Conservation (phyloP, 345 rosid species). For the Salix udensis region DNA sequence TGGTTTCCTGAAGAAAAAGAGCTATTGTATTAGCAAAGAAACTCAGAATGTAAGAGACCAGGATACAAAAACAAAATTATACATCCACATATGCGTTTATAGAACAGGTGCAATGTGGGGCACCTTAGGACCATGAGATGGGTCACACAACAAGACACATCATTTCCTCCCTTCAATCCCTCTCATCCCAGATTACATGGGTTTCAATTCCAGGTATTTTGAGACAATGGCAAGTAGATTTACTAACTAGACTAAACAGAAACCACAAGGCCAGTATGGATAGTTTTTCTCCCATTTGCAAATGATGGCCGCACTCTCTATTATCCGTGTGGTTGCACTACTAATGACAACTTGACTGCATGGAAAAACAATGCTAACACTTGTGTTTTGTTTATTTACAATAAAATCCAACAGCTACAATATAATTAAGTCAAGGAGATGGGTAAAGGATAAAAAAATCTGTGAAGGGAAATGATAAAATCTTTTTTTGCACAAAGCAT, state of each 20-base stretch:
- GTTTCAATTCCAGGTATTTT: neutral
- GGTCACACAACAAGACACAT: neutral
- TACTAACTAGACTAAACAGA: neutral
- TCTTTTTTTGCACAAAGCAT: neutral
- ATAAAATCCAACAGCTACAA: too few species aligned
- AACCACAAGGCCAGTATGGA: neutral
- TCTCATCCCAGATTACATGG: neutral
- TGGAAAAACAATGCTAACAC: neutral
- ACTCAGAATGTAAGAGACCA: neutral
- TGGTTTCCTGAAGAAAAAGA: slow-evolving; percentile 53
- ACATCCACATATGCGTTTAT: neutral
- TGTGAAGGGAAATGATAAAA: neutral
- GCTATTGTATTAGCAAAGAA: neutral
- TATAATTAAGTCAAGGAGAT: neutral
- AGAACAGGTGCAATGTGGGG: neutral
- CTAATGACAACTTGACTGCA: neutral
- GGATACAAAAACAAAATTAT: neutral
- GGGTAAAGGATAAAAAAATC: neutral
- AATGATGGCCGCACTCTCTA: neutral
- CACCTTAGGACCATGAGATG: neutral
- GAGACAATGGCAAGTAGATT: neutral
- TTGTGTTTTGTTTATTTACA: neutral
- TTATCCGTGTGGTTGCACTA: neutral
- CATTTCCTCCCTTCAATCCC: neutral
- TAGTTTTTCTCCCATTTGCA: neutral